Evolutionary conservation across 2,329 filamentous ascomycete species (phyloP), one percentile per base, ranked within the genome.

Genomic region (Aspergillus arachidicola): DNA sequence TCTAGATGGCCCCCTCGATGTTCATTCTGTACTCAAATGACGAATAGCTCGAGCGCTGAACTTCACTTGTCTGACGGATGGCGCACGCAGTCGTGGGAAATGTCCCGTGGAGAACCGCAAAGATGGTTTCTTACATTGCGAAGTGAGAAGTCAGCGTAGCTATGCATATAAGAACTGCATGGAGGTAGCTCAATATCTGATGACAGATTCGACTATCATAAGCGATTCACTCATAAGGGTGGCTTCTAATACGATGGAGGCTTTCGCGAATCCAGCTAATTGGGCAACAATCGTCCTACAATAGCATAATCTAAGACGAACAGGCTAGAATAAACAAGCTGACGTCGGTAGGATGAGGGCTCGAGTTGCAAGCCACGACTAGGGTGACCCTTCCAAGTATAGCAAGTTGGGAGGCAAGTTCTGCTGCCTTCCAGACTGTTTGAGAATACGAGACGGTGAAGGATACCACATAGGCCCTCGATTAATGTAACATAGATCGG

Each of bases 161-260:
- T 6, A 21, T 3, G 12, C 6, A 16, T 26, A 4, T 3, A 12
- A 7, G 14, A 5, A 14, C n/a, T 26, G 23, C 5, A 50, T 10
- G 3, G 9, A 26, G 14, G 0, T 30, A 30, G 3, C 6, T 4
- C 9, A 30, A 10, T 4, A 1, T 2, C 6, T 10, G 2, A 19
- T 4, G 23, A 1, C 26, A n/a, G 1, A 51, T 51, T 51, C 28
- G 28, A 19, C 10, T 21, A 32, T 34, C 19, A 5, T 19, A 51
- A 51, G 48, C 48, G 28, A 21, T 21, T 5, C 3, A 16, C 11
- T 16, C 5, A 23, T 9, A 28, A 9, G 45, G 2, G 12, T 16
- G 4, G 5, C 12, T 28, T 48, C n/a, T 16, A 28, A 26, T 48
- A 48, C 12, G 4, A 26, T 26, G 12, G 11, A 26, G 9, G 10